Evolutionary conservation across 176 grass and related monocot genomes (phyloP).

Genomic region (Triticum monococcum): DNA sequence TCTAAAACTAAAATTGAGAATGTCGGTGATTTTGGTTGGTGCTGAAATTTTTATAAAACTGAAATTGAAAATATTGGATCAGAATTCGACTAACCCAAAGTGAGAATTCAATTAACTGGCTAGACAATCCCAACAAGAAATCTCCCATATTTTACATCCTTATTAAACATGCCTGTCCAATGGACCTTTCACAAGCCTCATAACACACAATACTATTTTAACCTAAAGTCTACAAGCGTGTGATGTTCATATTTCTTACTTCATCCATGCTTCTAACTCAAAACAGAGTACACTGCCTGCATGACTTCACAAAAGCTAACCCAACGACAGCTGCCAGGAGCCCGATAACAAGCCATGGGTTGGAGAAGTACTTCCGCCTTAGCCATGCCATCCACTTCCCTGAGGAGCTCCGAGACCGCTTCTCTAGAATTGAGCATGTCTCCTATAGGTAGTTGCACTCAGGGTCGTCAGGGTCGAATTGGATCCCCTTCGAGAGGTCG

Average conservation of each 20-base stretch:
- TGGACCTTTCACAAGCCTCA: too few relatives aligned
- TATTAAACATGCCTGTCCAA: too few relatives aligned
- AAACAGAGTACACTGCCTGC: neutral
- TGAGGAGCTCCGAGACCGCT: neutral
- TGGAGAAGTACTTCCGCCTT: conserved; percentile 8
- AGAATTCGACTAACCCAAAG: too few relatives aligned
- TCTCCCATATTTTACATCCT: too few relatives aligned
- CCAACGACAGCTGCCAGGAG: neutral
- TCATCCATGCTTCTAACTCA: neutral
- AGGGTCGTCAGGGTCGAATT: neutral
- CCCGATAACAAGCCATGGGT: conserved; percentile 4
- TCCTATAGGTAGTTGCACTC: neutral
- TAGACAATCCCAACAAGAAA: too few relatives aligned
- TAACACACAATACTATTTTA: too few relatives aligned
- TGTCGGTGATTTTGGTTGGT: too few relatives aligned
- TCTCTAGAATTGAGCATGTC: neutral
- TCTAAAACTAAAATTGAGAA: too few relatives aligned
- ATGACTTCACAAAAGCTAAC: neutral
- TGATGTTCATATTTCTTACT: neutral
- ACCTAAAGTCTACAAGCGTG: too few relatives aligned
- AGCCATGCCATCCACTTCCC: conserved; percentile 20
- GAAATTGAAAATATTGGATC: too few relatives aligned
- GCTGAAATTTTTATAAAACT: too few relatives aligned
- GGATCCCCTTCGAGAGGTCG: conserved; percentile 22
- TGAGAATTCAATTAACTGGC: too few relatives aligned